A percentile compares a stretch with the other conserved stretches of the same genome.
phyloP scores from a whole-genome alignment of 2,329 filamentous ascomycete genomes.

The Tolypocladium album region DNA sequence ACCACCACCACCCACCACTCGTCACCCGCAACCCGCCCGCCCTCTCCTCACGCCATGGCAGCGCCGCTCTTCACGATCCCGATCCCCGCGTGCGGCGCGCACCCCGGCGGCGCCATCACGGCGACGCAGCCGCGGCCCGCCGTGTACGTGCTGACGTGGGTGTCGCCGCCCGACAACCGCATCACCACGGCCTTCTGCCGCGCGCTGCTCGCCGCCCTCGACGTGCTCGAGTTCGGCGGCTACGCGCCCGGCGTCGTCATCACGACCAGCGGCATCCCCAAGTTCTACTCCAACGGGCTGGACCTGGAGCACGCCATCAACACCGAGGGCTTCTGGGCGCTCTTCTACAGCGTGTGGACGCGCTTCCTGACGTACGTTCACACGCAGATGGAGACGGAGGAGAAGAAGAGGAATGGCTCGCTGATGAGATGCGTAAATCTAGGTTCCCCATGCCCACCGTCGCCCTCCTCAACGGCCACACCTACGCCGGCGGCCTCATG shows the following conservation, averaged over 20 bases:
- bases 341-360: conserved; percentile 54
- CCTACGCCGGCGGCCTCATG: conserved; percentile 76
- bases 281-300: conserved; percentile 80
- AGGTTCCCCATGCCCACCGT: conserved; percentile 72
- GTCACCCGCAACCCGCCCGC: background rate
- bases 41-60: too few relatives aligned
- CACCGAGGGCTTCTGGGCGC: conserved; percentile 50
- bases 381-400: too few relatives aligned
- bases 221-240: conserved; percentile 56
- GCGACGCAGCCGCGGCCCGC: conserved; percentile 48
- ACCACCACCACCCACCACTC: background rate
- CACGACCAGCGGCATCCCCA: conserved; percentile 63
- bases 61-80: conserved; percentile 34
- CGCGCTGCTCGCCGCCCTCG: conserved; percentile 58
- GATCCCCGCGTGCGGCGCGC: conserved; percentile 34
- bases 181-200: conserved; percentile 58
- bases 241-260: conserved; percentile 63
- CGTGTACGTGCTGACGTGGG: conserved; percentile 65
- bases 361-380: conserved; percentile 34
- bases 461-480: conserved; percentile 69
- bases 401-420: too few relatives aligned
- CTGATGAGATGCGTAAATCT: too few relatives aligned
- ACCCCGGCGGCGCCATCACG: conserved; percentile 46
- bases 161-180: conserved; percentile 65
- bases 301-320: conserved; percentile 57